Percentiles rank a stretch among this genome's conserved stretches.
Conservation (phyloP, 306 rosid species). For the Psophocarpus tetragonolobus region DNA sequence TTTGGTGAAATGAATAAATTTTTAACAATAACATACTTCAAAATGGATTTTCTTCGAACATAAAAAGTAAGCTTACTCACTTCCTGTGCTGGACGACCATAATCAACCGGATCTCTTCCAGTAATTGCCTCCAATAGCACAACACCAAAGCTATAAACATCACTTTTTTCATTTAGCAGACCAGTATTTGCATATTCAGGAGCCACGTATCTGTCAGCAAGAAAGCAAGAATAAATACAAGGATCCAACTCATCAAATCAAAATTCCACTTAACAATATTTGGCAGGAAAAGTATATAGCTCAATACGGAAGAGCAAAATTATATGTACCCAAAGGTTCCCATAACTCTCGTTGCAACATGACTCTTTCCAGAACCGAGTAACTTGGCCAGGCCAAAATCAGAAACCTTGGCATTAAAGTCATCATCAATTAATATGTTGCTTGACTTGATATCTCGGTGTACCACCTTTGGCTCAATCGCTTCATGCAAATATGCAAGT, state of each 20-base stretch:
- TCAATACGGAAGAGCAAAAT: background rate
- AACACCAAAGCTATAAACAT: conserved; percentile 81
- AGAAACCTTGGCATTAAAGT: conserved; percentile 78
- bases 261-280: conserved; percentile 2
- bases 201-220: conserved; percentile 63
- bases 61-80: conserved; percentile 34
- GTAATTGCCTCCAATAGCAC: conserved; percentile 70
- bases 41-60: background rate
- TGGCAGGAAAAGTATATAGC: background rate
- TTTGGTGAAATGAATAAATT: background rate
- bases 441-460: conserved; percentile 88
- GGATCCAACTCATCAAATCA: background rate
- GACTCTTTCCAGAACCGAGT: conserved; percentile 74
- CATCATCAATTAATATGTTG: conserved; percentile 77
- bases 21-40: conserved; percentile 14
- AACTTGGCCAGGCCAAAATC: conserved; percentile 90
- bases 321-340: conserved; percentile 84
- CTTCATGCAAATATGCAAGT: conserved; percentile 81
- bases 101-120: conserved; percentile 82
- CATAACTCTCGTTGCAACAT: conserved; percentile 81
- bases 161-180: conserved; percentile 80
- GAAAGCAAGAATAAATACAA: background rate
- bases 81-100: conserved; percentile 71
- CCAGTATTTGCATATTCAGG: conserved; percentile 86
- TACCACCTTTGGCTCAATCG: conserved; percentile 79